These are phyloP conservation scores for Ustulina deusta DNA, from an alignment of 2,329 filamentous ascomycete genomes.

Conservation along the genomic window DNA sequence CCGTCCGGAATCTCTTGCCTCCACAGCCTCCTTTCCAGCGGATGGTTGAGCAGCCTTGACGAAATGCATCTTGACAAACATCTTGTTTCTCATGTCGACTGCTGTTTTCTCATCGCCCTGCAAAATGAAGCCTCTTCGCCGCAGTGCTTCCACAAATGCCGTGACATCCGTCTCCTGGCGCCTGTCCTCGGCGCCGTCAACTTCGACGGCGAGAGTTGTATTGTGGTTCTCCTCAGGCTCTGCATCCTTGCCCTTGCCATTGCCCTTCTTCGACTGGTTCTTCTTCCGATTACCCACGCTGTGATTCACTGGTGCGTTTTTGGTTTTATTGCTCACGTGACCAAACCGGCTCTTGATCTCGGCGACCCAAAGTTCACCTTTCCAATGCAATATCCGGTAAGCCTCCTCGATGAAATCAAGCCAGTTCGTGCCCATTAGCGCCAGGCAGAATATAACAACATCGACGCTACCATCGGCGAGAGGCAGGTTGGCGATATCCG, in stretches of 20 bases:
- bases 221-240: conserved; percentile 63
- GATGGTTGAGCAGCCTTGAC: conserved; percentile 81
- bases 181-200: conserved; percentile 74
- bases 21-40: conserved; percentile 77
- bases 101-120: conserved; percentile 70
- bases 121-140: conserved; percentile 85
- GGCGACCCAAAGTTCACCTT: conserved; percentile 95
- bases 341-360: conserved; percentile 96
- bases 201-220: conserved; percentile 73
- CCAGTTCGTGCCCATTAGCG: conserved; percentile 99
- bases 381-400: conserved; percentile 89
- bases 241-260: conserved; percentile 60
- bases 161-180: conserved; percentile 85
- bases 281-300: conserved; percentile 78
- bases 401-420: conserved; percentile 96
- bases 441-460: conserved; percentile 93
- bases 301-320: conserved; percentile 68
- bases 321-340: conserved; percentile 62
- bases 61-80: conserved; percentile 99
- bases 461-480: conserved; percentile 81
- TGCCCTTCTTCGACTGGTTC: conserved; percentile 50
- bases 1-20: conserved; percentile 42
- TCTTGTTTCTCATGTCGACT: conserved; percentile 89
- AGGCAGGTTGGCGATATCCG: conserved; percentile 89
- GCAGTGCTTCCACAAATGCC: conserved; percentile 86